Base-by-base conservation (phyloP, 2,329 filamentous ascomycete genomes). In the Tolypocladium endophyticum region DNA sequence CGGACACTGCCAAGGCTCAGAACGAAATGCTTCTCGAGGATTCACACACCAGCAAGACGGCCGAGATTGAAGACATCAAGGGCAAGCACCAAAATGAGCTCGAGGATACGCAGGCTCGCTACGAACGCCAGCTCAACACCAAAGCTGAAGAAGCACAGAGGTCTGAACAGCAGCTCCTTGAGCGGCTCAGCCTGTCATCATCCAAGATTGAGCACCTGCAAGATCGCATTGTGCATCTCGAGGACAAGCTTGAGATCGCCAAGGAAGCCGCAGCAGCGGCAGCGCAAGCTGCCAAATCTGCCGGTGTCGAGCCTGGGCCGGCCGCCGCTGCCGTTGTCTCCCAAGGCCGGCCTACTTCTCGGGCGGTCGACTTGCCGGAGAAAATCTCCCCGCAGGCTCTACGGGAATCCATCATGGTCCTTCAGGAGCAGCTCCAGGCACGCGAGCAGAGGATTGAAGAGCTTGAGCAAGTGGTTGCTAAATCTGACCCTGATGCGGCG, bases 391-490 rank as follows among this genome's bases (percentile, higher is more conserved):
- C 92, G 0, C 93, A 97, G 74, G 94, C 94, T 8, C 83, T 99
- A 38, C 88, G 94, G 36, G 94, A 99, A 74, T 96, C 92, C 0
- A 97, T 99, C 70, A 87, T 96, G 75, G 94, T 97, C 23, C 80
- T 99, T 33, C 94, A 99, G 75, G 93, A 97, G 73, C 94, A 99
- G 73, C 82, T 99, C 8, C 94, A 97, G 72, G 91, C 94, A 67
- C 92, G 94, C 58, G 94, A 99, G 76, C 83, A 88, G 61, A 87
- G 86, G 45, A 96, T 97, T 65, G 94, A 99, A 71, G 85, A 88
- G 63, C 86, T 97, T 16, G 90, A 96, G 73, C 82, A 87, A 58
- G 81, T 86, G 58, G 78, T 92, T 9, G 76, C 83, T 23, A 81
- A 83, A 61, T 74, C 87, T 3, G 91, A 96, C 67, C 87, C 86